Evolutionary conservation across 2,329 filamentous ascomycete species (phyloP), one percentile per base, ranked within the genome.

Genomic region (Neopestalotiopsis sp.): DNA sequence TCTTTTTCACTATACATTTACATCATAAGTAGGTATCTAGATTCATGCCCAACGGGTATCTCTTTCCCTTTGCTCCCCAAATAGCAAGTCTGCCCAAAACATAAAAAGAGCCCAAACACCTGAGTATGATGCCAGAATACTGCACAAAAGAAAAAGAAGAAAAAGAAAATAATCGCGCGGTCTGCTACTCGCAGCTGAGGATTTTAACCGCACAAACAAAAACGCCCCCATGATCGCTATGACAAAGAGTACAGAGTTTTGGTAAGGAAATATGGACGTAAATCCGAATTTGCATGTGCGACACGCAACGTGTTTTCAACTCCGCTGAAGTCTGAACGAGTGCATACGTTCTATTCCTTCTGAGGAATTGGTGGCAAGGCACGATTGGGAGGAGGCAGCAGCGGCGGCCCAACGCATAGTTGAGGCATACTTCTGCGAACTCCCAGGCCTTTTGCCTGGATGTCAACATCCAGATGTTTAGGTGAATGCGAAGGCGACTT

Each of bases 311-410:
- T 28, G 17, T 9, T 9, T 0, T 52, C 1, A 52, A 10, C 17
- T 9, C 45, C 45, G 45, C 20, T 17, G 45, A 6, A 52, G 4
- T 52, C 45, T 52, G 30, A 59, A 13, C 24, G 57, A 4, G 59
- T 20, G n/a, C 40, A 24, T 32, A 45, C 63, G 9, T 34, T 30
- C 56, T 67, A 42, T 49, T 63, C 24, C 49, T 71, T 71, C 57
- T 69, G 68, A 2, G 70, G 70, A 52, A 71, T 70, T 13, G 70
- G 69, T 40, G 70, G 70, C n/a, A 72, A 66, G 56, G 70, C 70
- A 14, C 70, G 65, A 12, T 62, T 72, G 1, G 70, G 70, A 4
- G 70, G 70, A 30, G 70, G 70, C 10, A 66, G 34, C 12, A 69
- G 67, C 5, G 70, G 70, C 34, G 70, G 70, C 17, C 68, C 70